Base-by-base conservation (phyloP, 495 filamentous ascomycete species). In the Oidiodendron maius region DNA sequence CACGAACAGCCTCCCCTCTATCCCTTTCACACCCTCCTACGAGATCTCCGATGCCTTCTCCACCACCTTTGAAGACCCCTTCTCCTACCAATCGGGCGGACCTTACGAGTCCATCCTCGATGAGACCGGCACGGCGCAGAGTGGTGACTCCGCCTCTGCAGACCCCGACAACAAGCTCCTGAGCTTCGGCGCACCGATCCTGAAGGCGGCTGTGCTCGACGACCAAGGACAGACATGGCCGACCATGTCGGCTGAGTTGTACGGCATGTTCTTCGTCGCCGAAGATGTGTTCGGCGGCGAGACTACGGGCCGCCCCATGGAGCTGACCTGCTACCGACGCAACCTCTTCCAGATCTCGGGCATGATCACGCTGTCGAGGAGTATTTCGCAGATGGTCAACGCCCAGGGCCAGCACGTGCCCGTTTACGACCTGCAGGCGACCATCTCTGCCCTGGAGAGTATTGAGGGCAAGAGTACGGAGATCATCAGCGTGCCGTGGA, bases 221-320 rank as follows among this genome's bases (percentile, higher is more conserved):
- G 85, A 71, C 40, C 55, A 51, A 32, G 55, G 61, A n/a, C 64
- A 70, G 28, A 50, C 61, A 47, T 79, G 69, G 74, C 78, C 52
- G 18, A 75, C 76, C 25, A 80, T 95, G 61, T 78, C 83, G 8
- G 89, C 88, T 36, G 90, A 94, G 64, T 68, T 96, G 24, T 87
- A 93, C 60, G 90, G 90, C 69, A 95, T 94, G 88, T 96, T 96
- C 69, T 95, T 93, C 59, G 77, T 96, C 4, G 89, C 90, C 41
- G 90, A 96, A 57, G 74, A 76, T 45, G 76, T 79, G 5, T 79
- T 75, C 57, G 69, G 68, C 28, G 67, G 61, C 20, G 68, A 70
- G 46, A 61, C 64, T 40, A 64, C 61, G 5, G 64, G 68, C 69
- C 71, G 84, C 6, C 85, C 89, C 1, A 79, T 84, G 16, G 90